Conservation (phyloP, 2,329 filamentous ascomycete species). For the Teratosphaeriaceae sp. region DNA sequence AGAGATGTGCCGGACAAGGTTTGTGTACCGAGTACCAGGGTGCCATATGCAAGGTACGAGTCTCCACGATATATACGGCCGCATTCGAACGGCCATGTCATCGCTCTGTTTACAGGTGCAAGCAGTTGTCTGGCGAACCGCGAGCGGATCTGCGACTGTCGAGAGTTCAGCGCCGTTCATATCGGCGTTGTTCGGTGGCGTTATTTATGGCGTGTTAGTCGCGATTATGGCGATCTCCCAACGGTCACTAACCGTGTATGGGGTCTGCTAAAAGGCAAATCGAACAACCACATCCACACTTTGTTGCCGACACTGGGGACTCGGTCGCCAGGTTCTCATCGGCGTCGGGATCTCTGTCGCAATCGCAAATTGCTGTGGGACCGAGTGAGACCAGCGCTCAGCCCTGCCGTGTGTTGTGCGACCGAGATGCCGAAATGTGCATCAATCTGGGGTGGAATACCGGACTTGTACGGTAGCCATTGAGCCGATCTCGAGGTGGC, state of each 20-base stretch:
- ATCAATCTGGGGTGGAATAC: too few relatives aligned
- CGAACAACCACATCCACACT: background rate
- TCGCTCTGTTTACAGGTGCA: constrained; percentile 3
- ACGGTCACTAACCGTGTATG: background rate
- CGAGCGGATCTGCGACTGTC: background rate
- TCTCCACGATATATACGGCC: background rate
- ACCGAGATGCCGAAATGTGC: too few relatives aligned
- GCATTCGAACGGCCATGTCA: too few relatives aligned
- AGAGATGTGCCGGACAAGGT: background rate
- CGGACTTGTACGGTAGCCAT: too few relatives aligned
- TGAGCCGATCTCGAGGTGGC: too few relatives aligned
- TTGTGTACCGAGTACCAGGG: background rate
- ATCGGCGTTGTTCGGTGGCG: background rate
- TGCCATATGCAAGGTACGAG: constrained; percentile 3
- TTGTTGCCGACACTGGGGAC: background rate
- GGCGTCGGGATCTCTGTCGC: background rate
- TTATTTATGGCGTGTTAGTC: background rate
- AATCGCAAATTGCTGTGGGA: background rate
- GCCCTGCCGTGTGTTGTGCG: too few relatives aligned
- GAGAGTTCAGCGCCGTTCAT: constrained; percentile 1
- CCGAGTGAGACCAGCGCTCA: background rate
- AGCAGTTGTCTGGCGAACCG: constrained; percentile 1
- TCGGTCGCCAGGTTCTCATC: background rate
- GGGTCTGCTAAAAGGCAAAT: background rate
- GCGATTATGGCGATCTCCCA: background rate